Percentiles rank a stretch among this genome's conserved stretches.
phyloP scores from a whole-genome alignment of 2,329 filamentous ascomycete species.

The Fusarium sp. region DNA sequence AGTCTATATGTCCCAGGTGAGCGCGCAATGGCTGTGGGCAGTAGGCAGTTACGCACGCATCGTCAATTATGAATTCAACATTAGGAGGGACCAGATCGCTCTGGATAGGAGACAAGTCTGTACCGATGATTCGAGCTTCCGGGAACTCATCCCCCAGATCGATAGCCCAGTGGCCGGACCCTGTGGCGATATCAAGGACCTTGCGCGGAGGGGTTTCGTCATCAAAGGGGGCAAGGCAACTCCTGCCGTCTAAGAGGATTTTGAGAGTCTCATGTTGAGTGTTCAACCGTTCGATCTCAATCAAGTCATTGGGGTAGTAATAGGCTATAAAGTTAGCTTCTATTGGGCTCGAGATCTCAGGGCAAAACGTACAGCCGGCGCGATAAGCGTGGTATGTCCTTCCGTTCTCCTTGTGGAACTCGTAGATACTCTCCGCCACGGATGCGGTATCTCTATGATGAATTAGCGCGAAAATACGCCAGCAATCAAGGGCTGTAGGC shows the following conservation, averaged over 20 bases:
- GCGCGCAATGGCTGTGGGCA: neutral
- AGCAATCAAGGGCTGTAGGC: neutral
- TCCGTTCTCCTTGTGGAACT: conserved; percentile 13
- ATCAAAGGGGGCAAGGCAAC: conserved; percentile 2
- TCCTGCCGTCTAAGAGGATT: conserved; percentile 3
- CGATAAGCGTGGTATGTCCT: conserved; percentile 15
- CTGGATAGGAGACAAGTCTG: conserved; percentile 8
- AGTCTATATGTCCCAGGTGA: neutral
- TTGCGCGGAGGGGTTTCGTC: conserved; percentile 1
- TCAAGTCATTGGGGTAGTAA: conserved; percentile 4
- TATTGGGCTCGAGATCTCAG: neutral
- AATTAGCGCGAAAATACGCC: neutral
- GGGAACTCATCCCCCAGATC: conserved; percentile 12
- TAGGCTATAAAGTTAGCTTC: conserved; percentile 4
- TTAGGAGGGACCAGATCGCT: conserved; percentile 7
- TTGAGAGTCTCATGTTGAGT: conserved; percentile 9
- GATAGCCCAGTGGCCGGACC: conserved; percentile 7
- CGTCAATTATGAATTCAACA: conserved; percentile 13
- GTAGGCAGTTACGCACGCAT: neutral
- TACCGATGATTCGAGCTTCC: conserved; percentile 2
- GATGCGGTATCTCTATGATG: conserved; percentile 6
- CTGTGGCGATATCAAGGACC: conserved; percentile 11
- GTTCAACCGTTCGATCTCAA: conserved; percentile 5
- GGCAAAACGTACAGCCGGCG: neutral
- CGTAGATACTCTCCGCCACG: conserved; percentile 14